phyloP scores from a whole-genome alignment of 441 rosid species.

The Corymbia citriodora region DNA sequence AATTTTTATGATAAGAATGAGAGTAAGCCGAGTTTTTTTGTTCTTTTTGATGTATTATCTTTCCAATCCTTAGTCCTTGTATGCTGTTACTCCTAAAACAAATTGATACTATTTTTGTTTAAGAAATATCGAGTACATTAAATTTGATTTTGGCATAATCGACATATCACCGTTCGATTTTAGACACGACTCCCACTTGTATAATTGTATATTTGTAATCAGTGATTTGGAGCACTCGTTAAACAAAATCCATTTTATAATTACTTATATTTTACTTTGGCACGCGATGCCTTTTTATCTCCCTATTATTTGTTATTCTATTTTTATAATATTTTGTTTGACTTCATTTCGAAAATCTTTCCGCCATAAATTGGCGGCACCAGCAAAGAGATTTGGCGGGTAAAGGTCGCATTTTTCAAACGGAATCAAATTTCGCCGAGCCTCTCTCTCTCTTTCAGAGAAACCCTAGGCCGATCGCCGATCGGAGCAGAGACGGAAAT shows the following conservation, averaged over 20 bases:
- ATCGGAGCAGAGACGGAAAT: conserved; percentile 16
- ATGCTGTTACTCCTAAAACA: not conserved
- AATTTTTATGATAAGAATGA: no score
- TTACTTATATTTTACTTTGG: not conserved
- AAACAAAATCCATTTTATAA: not conserved
- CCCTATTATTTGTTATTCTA: not conserved
- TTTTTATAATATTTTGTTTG: not conserved
- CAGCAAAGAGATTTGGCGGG: not conserved
- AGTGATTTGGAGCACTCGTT: accelerated
- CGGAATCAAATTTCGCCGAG: not conserved
- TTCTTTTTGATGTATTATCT: not conserved
- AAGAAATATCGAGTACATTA: not conserved
- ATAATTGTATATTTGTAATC: accelerated
- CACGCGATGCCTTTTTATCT: not conserved
- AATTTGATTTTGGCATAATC: not conserved
- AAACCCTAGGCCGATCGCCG: not conserved
- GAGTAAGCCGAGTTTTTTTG: not conserved
- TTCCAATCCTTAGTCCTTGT: not conserved
- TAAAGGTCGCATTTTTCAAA: not conserved
- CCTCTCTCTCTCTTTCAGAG: not conserved
- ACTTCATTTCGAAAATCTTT: not conserved
- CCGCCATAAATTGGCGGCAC: not conserved
- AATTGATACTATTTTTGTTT: not conserved
- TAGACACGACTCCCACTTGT: accelerated
- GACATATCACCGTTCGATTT: accelerated